A percentile compares a stretch with the other conserved stretches of the same genome.
phyloP scores from a whole-genome alignment of 257 asterid species.

The Cruciata laevipes region DNA sequence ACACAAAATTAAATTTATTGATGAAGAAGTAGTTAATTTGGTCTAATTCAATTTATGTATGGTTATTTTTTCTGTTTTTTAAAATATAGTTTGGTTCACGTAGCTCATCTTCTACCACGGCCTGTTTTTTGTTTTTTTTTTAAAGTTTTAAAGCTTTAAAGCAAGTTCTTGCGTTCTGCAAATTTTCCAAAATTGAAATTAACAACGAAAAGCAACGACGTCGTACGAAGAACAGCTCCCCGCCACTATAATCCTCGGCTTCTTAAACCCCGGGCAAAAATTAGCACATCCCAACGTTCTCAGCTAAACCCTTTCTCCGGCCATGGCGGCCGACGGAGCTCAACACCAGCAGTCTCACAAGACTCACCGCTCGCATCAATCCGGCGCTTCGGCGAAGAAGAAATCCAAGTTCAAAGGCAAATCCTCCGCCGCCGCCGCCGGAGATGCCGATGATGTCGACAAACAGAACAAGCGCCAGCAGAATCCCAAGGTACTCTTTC shows the following conservation, averaged over 20 bases:
- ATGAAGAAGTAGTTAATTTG: too few species aligned
- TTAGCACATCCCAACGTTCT: not conserved
- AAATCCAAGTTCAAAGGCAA: conserved; percentile 41
- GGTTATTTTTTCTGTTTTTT: too few species aligned
- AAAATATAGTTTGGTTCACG: too few species aligned
- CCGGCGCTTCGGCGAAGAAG: conserved; percentile 81
- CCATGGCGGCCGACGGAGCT: conserved; percentile 25
- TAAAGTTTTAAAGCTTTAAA: too few species aligned
- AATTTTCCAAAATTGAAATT: too few species aligned
- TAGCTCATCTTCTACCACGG: too few species aligned
- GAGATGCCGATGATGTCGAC: conserved; percentile 37
- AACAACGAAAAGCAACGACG: not conserved
- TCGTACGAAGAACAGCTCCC: not conserved
- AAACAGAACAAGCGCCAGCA: conserved; percentile 43
- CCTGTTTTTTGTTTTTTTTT: too few species aligned
- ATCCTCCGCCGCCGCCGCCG: conserved; percentile 2
- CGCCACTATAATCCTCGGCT: not conserved
- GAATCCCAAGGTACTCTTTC: conserved; percentile 27
- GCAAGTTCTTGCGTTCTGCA: too few species aligned
- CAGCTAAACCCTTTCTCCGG: not conserved
- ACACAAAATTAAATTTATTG: too few species aligned
- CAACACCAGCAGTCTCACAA: conserved; percentile 53
- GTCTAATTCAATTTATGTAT: too few species aligned
- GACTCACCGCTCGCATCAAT: conserved; percentile 56
- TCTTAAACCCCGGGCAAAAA: not conserved